Evolutionary conservation across 2,329 filamentous ascomycete species (phyloP).

Genomic region (Decorospora gaudefroyi): DNA sequence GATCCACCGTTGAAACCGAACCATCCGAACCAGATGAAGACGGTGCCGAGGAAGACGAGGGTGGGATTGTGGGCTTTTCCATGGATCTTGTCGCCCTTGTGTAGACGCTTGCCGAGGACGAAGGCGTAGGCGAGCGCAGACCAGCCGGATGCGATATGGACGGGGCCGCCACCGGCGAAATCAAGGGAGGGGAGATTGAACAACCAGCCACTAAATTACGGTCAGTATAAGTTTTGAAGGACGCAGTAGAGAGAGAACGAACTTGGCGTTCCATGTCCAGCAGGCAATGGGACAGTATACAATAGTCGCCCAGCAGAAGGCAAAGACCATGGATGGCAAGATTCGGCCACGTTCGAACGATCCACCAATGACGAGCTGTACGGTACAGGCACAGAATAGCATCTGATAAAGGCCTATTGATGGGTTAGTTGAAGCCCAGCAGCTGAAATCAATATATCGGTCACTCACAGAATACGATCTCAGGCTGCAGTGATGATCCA

Average conservation of each 20-base stretch:
- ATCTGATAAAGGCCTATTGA: slow-evolving; percentile 60
- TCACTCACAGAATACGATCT: slow-evolving; percentile 64
- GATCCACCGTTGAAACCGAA: slow-evolving; percentile 64
- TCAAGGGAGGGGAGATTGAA: slow-evolving; percentile 64
- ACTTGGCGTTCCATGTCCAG: slow-evolving; percentile 68
- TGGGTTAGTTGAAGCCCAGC: no score
- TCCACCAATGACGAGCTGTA: slow-evolving; percentile 68
- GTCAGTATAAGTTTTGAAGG: slow-evolving; percentile 1
- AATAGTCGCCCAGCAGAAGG: slow-evolving; percentile 66
- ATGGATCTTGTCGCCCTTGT: slow-evolving; percentile 55
- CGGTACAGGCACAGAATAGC: slow-evolving; percentile 65
- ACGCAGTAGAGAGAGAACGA: not conserved
- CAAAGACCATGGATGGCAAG: slow-evolving; percentile 66
- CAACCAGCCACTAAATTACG: slow-evolving; percentile 58
- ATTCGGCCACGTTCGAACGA: slow-evolving; percentile 68
- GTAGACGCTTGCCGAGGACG: slow-evolving; percentile 63
- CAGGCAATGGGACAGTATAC: slow-evolving; percentile 67
- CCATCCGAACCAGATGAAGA: slow-evolving; percentile 69
- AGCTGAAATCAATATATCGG: not conserved
- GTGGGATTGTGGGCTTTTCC: slow-evolving; percentile 66
- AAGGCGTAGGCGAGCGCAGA: slow-evolving; percentile 67
- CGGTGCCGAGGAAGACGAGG: slow-evolving; percentile 66
- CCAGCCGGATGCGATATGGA: slow-evolving; percentile 67
- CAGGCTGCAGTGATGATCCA: slow-evolving; percentile 61
- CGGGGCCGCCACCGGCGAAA: slow-evolving; percentile 66